phyloP scores from a whole-genome alignment of 140 eudicot genomes.

The Senecio squalidus region DNA sequence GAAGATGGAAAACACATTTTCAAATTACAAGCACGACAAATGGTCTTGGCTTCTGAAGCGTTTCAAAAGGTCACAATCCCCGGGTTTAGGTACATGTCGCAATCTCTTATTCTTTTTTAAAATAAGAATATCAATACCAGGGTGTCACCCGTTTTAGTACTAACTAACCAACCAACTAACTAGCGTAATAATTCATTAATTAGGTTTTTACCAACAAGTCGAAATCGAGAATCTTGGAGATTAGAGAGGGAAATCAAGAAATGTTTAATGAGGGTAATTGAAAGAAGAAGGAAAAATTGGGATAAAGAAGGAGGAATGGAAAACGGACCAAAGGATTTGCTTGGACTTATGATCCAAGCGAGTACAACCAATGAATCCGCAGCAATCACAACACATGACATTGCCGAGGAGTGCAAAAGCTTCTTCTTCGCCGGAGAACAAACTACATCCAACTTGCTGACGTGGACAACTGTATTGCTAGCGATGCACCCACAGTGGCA shows the following conservation, averaged over 20 bases:
- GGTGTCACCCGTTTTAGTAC: conserved; percentile 3
- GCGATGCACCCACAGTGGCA: conserved; percentile 96
- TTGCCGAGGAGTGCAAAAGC: conserved; percentile 83
- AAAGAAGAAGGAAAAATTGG: conserved; percentile 53
- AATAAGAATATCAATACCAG: not conserved
- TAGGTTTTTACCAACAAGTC: conserved; percentile 76
- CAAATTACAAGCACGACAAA: conserved; percentile 67
- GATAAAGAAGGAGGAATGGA: conserved; percentile 34
- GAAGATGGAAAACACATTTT: conserved; percentile 87
- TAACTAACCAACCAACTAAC: no score
- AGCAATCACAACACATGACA: conserved; percentile 51
- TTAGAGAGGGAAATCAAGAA: conserved; percentile 68
- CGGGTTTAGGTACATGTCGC: conserved; percentile 64
- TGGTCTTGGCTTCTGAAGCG: conserved; percentile 80
- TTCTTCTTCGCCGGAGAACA: conserved; percentile 91
- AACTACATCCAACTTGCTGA: conserved; percentile 82
- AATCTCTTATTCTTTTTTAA: not conserved
- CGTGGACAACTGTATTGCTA: conserved; percentile 85
- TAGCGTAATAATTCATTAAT: no score
- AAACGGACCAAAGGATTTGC: conserved; percentile 72
- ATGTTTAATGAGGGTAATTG: conserved; percentile 55
- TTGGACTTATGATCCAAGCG: conserved; percentile 88
- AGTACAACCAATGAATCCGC: conserved; percentile 32
- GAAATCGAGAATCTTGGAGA: conserved; percentile 71
- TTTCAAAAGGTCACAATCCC: conserved; percentile 77